Evolutionary conservation across 75 land plant species (phyloP).

Genomic region (Selaginella tamariscina): DNA sequence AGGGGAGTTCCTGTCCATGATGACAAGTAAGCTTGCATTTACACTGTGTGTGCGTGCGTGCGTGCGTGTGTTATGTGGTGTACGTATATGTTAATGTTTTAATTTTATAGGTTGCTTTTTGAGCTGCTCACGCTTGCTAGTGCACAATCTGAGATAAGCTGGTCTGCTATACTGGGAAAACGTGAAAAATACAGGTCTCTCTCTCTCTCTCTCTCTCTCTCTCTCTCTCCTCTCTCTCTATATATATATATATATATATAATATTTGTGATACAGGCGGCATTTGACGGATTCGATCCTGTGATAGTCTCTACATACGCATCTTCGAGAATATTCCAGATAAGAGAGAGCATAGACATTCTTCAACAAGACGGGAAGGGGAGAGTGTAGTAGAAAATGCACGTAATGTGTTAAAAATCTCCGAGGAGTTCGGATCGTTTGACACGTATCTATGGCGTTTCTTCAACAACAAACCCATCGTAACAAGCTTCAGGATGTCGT

Average conservation of each 20-base stretch:
- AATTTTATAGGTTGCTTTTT: not conserved
- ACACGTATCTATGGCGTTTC: not conserved
- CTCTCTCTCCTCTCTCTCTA: not conserved
- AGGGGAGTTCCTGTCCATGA: slow-evolving; percentile 13
- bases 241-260: not conserved
- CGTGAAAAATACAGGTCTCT: not conserved
- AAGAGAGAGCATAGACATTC: not conserved
- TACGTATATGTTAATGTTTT: not conserved
- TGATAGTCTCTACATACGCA: not conserved
- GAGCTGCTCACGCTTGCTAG: not conserved
- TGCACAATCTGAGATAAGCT: slow-evolving; percentile 2
- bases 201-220: not conserved
- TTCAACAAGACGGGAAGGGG: slow-evolving; percentile 11
- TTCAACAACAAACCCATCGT: slow-evolving; percentile 3
- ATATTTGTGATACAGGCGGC: not conserved
- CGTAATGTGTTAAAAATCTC: not conserved
- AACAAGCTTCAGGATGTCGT: not conserved
- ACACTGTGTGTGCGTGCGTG: not conserved
- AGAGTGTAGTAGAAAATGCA: slow-evolving; percentile 10
- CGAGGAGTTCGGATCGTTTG: slow-evolving; percentile 1
- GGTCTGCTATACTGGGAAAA: slow-evolving; percentile 6
- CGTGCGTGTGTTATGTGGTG: not conserved
- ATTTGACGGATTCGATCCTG: not conserved
- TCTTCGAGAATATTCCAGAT: not conserved
- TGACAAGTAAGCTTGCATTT: slow-evolving; percentile 7